A percentile compares a stretch with the other conserved stretches of the same genome.
Evolutionary conservation across 163 green algal species (phyloP).

Genomic region (Scenedesmus sp.): DNA sequence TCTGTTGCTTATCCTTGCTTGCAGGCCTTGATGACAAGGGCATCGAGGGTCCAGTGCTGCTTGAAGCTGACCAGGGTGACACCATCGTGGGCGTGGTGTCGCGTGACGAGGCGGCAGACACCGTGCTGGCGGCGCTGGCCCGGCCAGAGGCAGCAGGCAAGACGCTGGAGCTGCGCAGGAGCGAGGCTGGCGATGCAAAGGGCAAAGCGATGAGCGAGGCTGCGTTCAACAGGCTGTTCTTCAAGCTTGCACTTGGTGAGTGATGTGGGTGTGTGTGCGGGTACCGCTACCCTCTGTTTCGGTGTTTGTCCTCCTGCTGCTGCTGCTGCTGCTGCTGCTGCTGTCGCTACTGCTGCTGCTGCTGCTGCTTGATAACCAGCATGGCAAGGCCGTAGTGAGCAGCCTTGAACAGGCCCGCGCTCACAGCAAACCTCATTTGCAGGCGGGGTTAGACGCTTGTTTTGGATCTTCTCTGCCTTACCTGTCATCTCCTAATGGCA

Average conservation of each 20-base stretch:
- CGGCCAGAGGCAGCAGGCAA: slow-evolving; percentile 77
- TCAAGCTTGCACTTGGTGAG: slow-evolving; percentile 69
- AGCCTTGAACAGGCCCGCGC: no score
- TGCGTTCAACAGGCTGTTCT: slow-evolving; percentile 76
- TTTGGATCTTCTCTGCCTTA: no score
- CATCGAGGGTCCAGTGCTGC: slow-evolving; percentile 49
- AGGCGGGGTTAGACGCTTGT: no score
- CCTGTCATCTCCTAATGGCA: no score
- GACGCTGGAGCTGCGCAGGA: slow-evolving; percentile 87
- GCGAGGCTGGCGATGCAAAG: slow-evolving; percentile 72
- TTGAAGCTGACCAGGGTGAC: slow-evolving; percentile 88
- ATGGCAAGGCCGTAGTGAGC: no score
- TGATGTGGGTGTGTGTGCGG: not conserved
- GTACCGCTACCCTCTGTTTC: no score
- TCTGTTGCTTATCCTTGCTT: not conserved
- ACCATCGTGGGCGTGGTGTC: slow-evolving; percentile 79
- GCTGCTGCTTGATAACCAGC: no score
- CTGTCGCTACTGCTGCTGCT: no score
- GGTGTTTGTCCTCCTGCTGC: no score
- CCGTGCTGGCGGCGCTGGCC: slow-evolving; percentile 65
- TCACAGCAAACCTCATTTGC: no score
- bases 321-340: no score
- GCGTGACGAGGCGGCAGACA: slow-evolving; percentile 79
- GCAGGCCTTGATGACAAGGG: slow-evolving; percentile 50
- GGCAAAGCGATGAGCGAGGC: slow-evolving; percentile 63